Evolutionary conservation across 2,329 filamentous ascomycete species (phyloP).

Genomic region (Beauveria asiatica): DNA sequence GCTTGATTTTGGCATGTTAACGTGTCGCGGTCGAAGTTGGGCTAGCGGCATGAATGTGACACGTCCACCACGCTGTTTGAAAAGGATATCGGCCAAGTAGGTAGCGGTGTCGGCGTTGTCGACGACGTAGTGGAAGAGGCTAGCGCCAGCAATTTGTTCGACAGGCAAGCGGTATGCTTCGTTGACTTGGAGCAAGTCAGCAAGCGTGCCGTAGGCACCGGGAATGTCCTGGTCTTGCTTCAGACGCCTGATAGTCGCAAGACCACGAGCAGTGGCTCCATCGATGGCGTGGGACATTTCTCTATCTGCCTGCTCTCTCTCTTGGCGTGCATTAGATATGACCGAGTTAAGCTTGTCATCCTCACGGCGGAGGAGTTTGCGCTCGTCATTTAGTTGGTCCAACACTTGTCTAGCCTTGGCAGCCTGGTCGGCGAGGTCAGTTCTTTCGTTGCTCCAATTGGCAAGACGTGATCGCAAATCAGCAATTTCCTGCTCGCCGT

Average conservation of each 20-base stretch:
- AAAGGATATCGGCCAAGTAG: conserved; percentile 68
- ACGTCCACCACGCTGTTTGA: conserved; percentile 71
- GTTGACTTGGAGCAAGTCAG: conserved; percentile 81
- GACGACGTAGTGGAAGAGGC: conserved; percentile 92
- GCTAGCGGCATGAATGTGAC: conserved; percentile 94
- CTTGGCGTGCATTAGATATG: conserved; percentile 64
- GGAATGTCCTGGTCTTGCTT: conserved; percentile 71
- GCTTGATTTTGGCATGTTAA: conserved; percentile 74
- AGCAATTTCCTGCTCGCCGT: conserved; percentile 64
- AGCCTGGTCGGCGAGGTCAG: conserved; percentile 63
- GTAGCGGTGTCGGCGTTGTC: conserved; percentile 86
- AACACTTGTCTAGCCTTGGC: conserved; percentile 69
- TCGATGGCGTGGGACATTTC: conserved; percentile 82
- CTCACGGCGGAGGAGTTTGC: conserved; percentile 80
- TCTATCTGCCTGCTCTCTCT: conserved; percentile 69
- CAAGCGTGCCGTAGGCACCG: conserved; percentile 85
- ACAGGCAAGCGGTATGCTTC: conserved; percentile 82
- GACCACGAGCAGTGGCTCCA: conserved; percentile 72
- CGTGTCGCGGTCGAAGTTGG: conserved; percentile 60
- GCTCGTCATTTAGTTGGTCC: conserved; percentile 74
- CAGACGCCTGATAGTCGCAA: conserved; percentile 78
- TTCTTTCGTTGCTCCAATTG: conserved; percentile 67
- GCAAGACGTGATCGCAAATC: conserved; percentile 65
- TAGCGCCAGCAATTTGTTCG: conserved; percentile 86
- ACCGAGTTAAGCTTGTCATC: conserved; percentile 79